These are phyloP conservation scores for Lentinula raphanica DNA, from an alignment of 768 basidiomycete species.

Conservation along the genomic window DNA sequence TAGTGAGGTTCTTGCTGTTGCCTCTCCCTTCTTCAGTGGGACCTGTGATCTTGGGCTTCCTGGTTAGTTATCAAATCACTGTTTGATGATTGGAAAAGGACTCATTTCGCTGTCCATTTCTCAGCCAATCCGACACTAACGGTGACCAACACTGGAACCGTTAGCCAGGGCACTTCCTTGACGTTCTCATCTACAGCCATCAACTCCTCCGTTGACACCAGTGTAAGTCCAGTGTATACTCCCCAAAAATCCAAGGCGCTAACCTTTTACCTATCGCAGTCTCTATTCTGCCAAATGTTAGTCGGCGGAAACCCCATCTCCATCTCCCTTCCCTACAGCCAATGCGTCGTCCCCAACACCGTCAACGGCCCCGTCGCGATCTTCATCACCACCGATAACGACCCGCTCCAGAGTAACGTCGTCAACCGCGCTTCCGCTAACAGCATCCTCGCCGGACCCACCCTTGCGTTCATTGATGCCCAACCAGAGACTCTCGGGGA, in stretches of 20 bases:
- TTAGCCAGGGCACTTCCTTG: slow-evolving; percentile 54
- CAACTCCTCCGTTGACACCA: slow-evolving; percentile 39
- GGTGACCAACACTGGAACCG: slow-evolving; percentile 58
- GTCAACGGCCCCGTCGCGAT: slow-evolving; percentile 74
- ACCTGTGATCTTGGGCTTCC: slow-evolving; percentile 56
- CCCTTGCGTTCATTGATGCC: slow-evolving; percentile 61
- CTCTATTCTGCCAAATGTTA: slow-evolving; percentile 72
- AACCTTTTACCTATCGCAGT: slow-evolving; percentile 24
- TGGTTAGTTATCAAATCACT: slow-evolving; percentile 40
- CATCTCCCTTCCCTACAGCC: slow-evolving; percentile 50
- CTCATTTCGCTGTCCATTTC: not conserved
- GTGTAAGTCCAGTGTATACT: slow-evolving; percentile 27
- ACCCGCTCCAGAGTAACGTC: slow-evolving; percentile 61
- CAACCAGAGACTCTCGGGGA: slow-evolving; percentile 45
- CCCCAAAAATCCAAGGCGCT: slow-evolving; percentile 2
- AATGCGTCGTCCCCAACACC: slow-evolving; percentile 60
- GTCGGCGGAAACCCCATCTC: slow-evolving; percentile 53
- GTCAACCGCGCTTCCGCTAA: slow-evolving; percentile 46
- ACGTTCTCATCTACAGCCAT: slow-evolving; percentile 55
- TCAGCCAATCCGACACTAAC: slow-evolving; percentile 55
- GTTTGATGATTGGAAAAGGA: too few species aligned
- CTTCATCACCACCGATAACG: slow-evolving; percentile 58
- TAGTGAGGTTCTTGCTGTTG: slow-evolving; percentile 65
- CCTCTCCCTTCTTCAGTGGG: slow-evolving; percentile 60
- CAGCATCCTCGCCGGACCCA: slow-evolving; percentile 64